Conservation (phyloP, 2,329 filamentous ascomycete genomes). For the Microsporum canis region DNA sequence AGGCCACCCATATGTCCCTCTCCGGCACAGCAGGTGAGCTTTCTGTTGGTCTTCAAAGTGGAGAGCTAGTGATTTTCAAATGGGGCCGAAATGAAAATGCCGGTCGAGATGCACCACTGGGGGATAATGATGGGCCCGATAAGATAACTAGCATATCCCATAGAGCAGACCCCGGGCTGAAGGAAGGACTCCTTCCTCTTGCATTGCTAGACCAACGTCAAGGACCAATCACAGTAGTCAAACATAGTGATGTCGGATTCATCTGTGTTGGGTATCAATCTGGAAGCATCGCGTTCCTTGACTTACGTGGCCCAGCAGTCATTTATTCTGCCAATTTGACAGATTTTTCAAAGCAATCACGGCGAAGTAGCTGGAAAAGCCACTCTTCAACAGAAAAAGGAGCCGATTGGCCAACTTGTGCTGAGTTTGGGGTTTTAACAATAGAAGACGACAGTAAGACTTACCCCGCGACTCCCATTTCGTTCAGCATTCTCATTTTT, state of each 20-base stretch:
- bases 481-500: background rate
- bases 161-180: constrained; percentile 60
- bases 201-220: constrained; percentile 73
- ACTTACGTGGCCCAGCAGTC: constrained; percentile 74
- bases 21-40: constrained; percentile 73
- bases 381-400: constrained; percentile 39
- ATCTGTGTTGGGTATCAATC: constrained; percentile 75
- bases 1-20: constrained; percentile 69
- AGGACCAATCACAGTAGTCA: constrained; percentile 65
- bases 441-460: constrained; percentile 65
- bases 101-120: constrained; percentile 48
- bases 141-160: constrained; percentile 62
- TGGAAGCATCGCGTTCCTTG: constrained; percentile 69
- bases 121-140: constrained; percentile 50
- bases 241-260: constrained; percentile 88
- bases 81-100: constrained; percentile 73
- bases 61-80: constrained; percentile 77
- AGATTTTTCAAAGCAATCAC: constrained; percentile 66
- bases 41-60: constrained; percentile 64
- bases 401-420: constrained; percentile 63
- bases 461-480: too few species aligned
- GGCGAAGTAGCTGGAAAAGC: constrained; percentile 55
- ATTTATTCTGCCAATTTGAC: constrained; percentile 64
- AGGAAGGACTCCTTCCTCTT: constrained; percentile 69
- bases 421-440: constrained; percentile 90